Conservation (phyloP, 345 rosid genomes). For the Brassica cretica region DNA sequence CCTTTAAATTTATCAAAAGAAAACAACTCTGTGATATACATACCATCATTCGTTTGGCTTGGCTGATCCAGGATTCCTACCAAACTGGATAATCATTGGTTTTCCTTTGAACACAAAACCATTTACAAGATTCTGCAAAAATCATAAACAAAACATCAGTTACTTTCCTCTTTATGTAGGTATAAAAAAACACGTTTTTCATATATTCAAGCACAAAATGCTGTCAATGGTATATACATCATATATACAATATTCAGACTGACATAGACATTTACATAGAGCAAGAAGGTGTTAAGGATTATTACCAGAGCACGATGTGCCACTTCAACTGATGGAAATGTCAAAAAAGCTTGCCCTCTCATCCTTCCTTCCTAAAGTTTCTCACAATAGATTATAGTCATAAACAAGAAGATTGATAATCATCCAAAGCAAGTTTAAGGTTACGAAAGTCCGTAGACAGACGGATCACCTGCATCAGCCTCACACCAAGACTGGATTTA, state of each 20-base stretch:
- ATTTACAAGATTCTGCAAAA: slow-evolving; percentile 78
- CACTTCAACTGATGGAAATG: slow-evolving; percentile 86
- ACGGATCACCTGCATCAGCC: slow-evolving; percentile 77
- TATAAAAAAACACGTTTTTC: neutral
- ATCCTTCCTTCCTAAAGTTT: slow-evolving; percentile 87
- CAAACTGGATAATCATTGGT: slow-evolving; percentile 93
- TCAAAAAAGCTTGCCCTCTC: slow-evolving; percentile 97
- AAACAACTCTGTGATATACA: neutral
- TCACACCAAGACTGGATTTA: slow-evolving; percentile 63
- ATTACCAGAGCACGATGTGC: slow-evolving; percentile 84
- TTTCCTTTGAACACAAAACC: slow-evolving; percentile 81
- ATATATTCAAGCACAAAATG: neutral
- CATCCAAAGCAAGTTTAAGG: neutral
- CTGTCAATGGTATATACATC: neutral
- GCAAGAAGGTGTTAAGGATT: slow-evolving; percentile 31
- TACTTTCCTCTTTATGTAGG: neutral
- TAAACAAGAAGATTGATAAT: slow-evolving; percentile 6
- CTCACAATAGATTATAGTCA: neutral
- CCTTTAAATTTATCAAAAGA: neutral
- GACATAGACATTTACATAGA: neutral
- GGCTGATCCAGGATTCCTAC: slow-evolving; percentile 62
- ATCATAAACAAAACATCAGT: slow-evolving; percentile 1
- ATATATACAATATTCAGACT: neutral
- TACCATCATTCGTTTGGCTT: slow-evolving; percentile 45
- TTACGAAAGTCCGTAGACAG: slow-evolving; percentile 5